Evolutionary conservation across 2,329 filamentous ascomycete genomes (phyloP), one percentile per base, ranked within the genome.

Genomic region (Shiraia sp.): DNA sequence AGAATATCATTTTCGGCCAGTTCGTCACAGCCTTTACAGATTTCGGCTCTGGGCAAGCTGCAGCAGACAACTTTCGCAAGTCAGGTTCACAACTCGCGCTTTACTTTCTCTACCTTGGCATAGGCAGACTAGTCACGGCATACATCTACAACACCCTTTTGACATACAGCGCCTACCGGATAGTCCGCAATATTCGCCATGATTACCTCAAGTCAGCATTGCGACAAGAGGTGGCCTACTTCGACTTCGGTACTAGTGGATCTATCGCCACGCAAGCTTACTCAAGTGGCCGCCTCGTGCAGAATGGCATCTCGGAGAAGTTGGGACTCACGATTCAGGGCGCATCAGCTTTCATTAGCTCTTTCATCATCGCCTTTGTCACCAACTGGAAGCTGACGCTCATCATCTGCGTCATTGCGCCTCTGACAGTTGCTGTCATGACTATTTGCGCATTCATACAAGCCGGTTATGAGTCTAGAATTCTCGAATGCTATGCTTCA

Each of bases 381-480:
- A 88, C 87, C 63, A 93, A 87, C 70, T 96, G 91, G 88, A 95
- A 92, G 70, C 75, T 97, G 49, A 92, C 92, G 0, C 74, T 96
- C 35, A 96, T 97, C 55, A 38, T 32, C 13, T 32, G 27, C n/a
- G 29, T 31, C 12, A 38, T 38, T 15, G 36, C 29, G n/a, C 36
- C 36, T 4, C 9, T 32, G 22, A 38, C 29, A 1, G 36, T 38
- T 14, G 28, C 15, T 7, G 72, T 70, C 16, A 69, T 75, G 47
- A 71, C 43, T 16, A 36, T 23, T 12, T 36, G 42, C 45, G 50
- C 36, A 17, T 48, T 32, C 6, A 47, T 56, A 28, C 47, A 56
- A 31, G 50, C 53, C 12, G 40, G 39, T 40, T 15, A 42, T 47
- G 7, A 47, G 40, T 36, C 4, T 3, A 7, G 27, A 10, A 31